Evolutionary conservation across 148 eudicot species (phyloP), one percentile per base, ranked within the genome.

Genomic region (Vaccinium macrocarpon): DNA sequence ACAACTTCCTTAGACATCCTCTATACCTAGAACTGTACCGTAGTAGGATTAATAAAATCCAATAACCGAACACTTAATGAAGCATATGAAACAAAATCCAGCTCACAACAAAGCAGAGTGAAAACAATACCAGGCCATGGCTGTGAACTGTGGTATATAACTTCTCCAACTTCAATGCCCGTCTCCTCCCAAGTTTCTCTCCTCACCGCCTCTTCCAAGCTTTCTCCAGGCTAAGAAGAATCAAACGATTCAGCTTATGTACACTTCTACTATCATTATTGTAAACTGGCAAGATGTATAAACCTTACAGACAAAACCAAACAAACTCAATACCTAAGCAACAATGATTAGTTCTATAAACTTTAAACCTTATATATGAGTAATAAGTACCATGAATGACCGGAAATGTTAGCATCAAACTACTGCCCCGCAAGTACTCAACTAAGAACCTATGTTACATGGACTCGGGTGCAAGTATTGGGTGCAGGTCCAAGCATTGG

Each of bases 151-250:
- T 97, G 98, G 87, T 97, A 97, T 46, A 90, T 86, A 84, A 97
- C 98, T 87, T 95, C 96, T 66, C 97, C 98, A 78, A 97, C 95
- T 90, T 97, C 97, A 85, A 97, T 90, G 57, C 99, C 99, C 81
- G 98, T 89, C 90, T 97, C 99, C 88, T 97, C 99, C 96, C 94
- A 92, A 52, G 98, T 95, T 91, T 97, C 99, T 90, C 99, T 92
- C 89, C 96, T 92, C 72, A 97, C 99, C 8, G 99, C 99, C 90
- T 97, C 99, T 87, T 97, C 99, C 88, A 97, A 89, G 88, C 97
- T 95, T 92, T 97, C 99, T 85, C 99, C 99, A 46, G 99, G 99
- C 99, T 96, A 87, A 1, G 32, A 32, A 59, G 38, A 81, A 75
- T 82, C 19, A 71, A 70, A 84, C 49, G 49, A 68, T 42, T 56